phyloP scores from a whole-genome alignment of 495 filamentous ascomycete genomes.

The Cairneyella variabilis region DNA sequence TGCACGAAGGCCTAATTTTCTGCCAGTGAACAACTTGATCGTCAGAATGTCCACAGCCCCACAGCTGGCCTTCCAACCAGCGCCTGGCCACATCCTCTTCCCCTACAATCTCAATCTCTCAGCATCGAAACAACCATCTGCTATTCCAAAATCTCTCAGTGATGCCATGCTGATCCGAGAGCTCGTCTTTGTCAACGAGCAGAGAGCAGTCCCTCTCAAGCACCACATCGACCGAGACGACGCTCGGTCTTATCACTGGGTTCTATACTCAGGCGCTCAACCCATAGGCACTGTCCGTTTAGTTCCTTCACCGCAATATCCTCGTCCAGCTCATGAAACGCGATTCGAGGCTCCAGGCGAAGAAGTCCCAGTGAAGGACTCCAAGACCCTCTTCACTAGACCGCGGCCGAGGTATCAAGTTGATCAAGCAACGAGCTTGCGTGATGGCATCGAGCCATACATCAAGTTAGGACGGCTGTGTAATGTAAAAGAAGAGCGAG shows the following conservation, averaged over 20 bases:
- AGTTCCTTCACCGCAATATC: constrained; percentile 69
- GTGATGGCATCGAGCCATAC: constrained; percentile 62
- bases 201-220: constrained; percentile 53
- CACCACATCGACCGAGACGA: constrained; percentile 80
- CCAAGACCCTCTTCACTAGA: constrained; percentile 16
- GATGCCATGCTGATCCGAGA: constrained; percentile 74
- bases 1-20: too few species aligned
- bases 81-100: constrained; percentile 38
- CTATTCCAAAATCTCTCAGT: constrained; percentile 55
- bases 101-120: constrained; percentile 30
- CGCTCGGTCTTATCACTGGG: constrained; percentile 70
- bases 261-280: constrained; percentile 47
- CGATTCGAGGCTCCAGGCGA: constrained; percentile 21
- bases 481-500: constrained; percentile 56
- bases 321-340: constrained; percentile 36
- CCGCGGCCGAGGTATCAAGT: constrained; percentile 21
- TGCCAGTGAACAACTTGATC: too few species aligned
- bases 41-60: constrained; percentile 22
- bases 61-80: constrained; percentile 42
- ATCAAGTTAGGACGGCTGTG: constrained; percentile 73
- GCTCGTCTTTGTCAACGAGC: constrained; percentile 72
- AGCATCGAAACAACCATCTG: constrained; percentile 36
- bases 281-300: constrained; percentile 73
- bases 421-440: constrained; percentile 36
- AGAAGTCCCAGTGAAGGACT: neutral